These are phyloP conservation scores for Furcasterigmium sp. DNA, from an alignment of 2,329 filamentous ascomycete species.

Conservation along the genomic window DNA sequence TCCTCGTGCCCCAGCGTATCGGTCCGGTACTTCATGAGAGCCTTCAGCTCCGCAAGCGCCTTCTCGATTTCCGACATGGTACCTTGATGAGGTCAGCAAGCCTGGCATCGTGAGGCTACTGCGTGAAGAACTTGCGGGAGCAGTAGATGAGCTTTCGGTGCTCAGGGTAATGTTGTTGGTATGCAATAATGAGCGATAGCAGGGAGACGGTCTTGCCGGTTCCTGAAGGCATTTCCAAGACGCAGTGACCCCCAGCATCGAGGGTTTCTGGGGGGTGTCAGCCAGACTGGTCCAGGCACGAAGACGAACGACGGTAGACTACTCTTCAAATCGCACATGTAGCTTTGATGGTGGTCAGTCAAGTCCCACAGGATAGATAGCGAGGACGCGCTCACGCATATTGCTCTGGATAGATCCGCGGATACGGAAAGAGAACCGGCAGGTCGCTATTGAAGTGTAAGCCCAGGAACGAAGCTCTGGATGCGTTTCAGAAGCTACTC, in stretches of 20 bases:
- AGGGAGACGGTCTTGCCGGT: conserved; percentile 97
- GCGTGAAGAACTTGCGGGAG: conserved; percentile 58
- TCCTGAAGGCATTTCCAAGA: conserved; percentile 97
- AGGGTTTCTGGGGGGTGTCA: conserved; percentile 55
- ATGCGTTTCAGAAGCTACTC: neutral
- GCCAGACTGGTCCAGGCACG: neutral
- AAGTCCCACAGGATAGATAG: neutral
- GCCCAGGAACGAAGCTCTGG: neutral
- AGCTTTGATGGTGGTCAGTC: conserved; percentile 26
- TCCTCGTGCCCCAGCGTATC: conserved; percentile 86
- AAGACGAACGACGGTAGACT: conserved; percentile 8
- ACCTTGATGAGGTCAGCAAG: conserved; percentile 33
- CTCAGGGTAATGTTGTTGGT: conserved; percentile 90
- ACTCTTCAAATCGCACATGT: conserved; percentile 56
- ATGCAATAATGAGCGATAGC: conserved; percentile 90
- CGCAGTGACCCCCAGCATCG: conserved; percentile 90
- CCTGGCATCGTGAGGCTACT: neutral
- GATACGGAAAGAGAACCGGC: conserved; percentile 53
- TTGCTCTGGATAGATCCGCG: conserved; percentile 55
- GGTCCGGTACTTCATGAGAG: conserved; percentile 89
- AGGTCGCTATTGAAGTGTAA: conserved; percentile 37
- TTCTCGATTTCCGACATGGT: conserved; percentile 99
- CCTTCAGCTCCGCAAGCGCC: conserved; percentile 84
- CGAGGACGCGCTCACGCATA: conserved; percentile 40
- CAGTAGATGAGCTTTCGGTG: conserved; percentile 97